A percentile compares a stretch with the other conserved stretches of the same genome.
These are phyloP conservation scores for Zoysia pacifica DNA, from an alignment of 176 grass and related monocot genomes.

Conservation along the genomic window DNA sequence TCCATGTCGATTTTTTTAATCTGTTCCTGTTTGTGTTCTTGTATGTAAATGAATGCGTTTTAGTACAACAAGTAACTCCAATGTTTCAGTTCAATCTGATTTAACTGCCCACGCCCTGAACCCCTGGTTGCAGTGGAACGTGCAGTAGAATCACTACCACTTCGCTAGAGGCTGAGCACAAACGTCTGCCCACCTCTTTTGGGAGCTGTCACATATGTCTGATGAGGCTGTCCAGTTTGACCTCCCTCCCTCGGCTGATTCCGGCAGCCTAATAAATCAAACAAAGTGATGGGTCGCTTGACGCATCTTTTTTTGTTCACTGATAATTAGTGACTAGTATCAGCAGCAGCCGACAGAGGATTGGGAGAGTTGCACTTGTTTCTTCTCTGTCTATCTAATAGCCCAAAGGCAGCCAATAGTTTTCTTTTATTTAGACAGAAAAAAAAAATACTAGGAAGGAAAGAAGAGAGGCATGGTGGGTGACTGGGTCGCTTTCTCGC, in stretches of 20 bases:
- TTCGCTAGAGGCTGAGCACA: neutral
- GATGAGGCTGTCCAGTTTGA: neutral
- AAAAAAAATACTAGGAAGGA: too few species aligned
- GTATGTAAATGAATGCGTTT: neutral
- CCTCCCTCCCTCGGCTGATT: neutral
- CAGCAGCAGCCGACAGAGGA: constrained; percentile 13
- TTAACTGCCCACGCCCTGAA: too few species aligned
- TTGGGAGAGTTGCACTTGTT: constrained; percentile 30
- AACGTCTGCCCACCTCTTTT: neutral
- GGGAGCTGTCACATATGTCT: constrained; percentile 18
- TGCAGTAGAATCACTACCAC: neutral
- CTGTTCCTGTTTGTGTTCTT: neutral
- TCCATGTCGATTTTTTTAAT: neutral
- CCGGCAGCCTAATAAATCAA: constrained; percentile 21
- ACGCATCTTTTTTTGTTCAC: too few species aligned
- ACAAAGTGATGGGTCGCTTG: neutral
- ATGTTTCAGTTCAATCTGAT: neutral
- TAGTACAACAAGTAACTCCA: too few species aligned
- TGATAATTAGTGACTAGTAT: neutral
- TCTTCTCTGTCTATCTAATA: neutral
- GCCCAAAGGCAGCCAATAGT: too few species aligned
- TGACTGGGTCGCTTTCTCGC: constrained; percentile 27
- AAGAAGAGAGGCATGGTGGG: too few species aligned
- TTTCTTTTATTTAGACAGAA: too few species aligned
- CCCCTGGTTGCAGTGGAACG: neutral